Evolutionary conservation across 176 grass and related monocot species (phyloP), one percentile per base, ranked within the genome.

Genomic region (Avena sativa): DNA sequence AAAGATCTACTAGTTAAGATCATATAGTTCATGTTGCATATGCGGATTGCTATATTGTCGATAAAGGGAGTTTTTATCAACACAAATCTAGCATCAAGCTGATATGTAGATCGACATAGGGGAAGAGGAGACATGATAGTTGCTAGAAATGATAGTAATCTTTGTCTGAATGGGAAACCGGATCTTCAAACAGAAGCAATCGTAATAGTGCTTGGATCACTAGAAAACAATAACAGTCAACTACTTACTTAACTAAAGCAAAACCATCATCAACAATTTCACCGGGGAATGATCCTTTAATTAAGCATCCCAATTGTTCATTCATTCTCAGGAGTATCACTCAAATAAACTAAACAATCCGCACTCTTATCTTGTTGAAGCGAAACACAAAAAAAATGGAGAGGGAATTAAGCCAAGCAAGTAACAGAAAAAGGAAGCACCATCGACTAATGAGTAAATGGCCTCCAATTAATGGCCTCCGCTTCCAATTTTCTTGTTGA

Each of bases 271-370:
- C 21, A 51, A 51, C 26, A 74, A 51, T 74, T n/a, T 50, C 46
- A 50, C 5, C 2, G 28, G 26, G 23, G 48, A 74, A 74, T 26
- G 6, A 50, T 51, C 21, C 46, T 74, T 74, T 50, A 47, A 74
- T 51, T 74, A 74, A 74, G 12, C n/a, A 74, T 28, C 71, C 1
- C 21, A 26, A 50, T 51, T 50, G 46, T 28, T 6, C 11, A 74
- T n/a, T 20, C 71, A 51, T 26, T 74, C 5, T 74, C 46, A 15
- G 46, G 21, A 74, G 46, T 74, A 49, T 15, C 46, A 51, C 71
- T 51, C n/a, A 74, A 50, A 28, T 51, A 74, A 74, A 51, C 20
- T 26, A 74, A 74, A 74, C 21, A 74, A 15, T 74, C 21, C 44
- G 6, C 25, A 25, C 62, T 67, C 64, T 67, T 28, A 67, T 67